Percentiles rank a stretch among this genome's conserved stretches.
phyloP scores from a whole-genome alignment of 805 yeast genomes.

The Metschnikowia continentalis region DNA sequence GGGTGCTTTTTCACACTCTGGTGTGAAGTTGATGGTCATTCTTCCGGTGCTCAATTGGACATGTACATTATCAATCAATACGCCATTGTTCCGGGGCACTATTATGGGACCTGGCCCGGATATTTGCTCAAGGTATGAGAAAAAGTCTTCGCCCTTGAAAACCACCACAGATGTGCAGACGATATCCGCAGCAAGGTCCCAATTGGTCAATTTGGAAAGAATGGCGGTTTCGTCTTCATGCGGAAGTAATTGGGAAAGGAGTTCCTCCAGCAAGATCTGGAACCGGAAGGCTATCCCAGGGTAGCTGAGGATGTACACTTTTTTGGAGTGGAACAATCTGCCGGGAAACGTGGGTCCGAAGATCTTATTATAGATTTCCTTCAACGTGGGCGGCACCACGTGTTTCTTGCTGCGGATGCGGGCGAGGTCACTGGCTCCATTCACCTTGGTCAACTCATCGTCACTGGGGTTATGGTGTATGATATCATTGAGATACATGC shows the following conservation, averaged over 20 bases:
- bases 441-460: constrained; percentile 8
- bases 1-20: constrained; percentile 5
- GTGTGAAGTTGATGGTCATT: constrained; percentile 19
- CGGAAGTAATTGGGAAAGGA: constrained; percentile 13
- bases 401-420: constrained; percentile 8
- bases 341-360: constrained; percentile 68
- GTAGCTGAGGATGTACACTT: constrained; percentile 45
- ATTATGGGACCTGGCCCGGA: neutral
- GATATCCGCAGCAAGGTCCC: constrained; percentile 31
- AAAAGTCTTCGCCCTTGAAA: constrained; percentile 37
- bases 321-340: constrained; percentile 19
- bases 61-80: constrained; percentile 8
- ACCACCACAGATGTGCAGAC: constrained; percentile 37
- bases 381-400: constrained; percentile 28
- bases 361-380: constrained; percentile 48
- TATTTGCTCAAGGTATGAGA: constrained; percentile 17
- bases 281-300: constrained; percentile 56
- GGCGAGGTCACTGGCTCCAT: neutral
- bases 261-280: constrained; percentile 20
- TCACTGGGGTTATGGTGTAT: constrained; percentile 13
- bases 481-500: constrained; percentile 28
- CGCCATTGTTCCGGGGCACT: neutral
- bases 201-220: constrained; percentile 28
- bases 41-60: constrained; percentile 21
- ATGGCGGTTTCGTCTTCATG: constrained; percentile 19